Evolutionary conservation across 2,329 filamentous ascomycete species (phyloP).

Genomic region (Uncinocarpus reesii): DNA sequence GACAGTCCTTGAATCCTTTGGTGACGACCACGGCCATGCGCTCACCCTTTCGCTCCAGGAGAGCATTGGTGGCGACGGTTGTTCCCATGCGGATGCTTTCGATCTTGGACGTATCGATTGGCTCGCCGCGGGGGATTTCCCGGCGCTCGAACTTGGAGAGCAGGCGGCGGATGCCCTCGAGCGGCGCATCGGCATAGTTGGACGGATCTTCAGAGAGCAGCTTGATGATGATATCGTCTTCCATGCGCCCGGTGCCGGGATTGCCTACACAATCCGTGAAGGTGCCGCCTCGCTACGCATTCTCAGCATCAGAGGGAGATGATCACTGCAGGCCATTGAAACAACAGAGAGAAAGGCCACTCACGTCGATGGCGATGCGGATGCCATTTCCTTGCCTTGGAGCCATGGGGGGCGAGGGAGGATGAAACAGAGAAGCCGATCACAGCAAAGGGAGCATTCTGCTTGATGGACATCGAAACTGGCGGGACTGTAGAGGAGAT

Average conservation of each 20-base stretch:
- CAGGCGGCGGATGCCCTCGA: constrained; percentile 81
- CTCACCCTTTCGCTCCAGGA: constrained; percentile 84
- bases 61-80: constrained; percentile 83
- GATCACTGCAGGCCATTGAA: constrained; percentile 5
- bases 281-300: constrained; percentile 61
- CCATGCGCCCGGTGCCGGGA: constrained; percentile 54
- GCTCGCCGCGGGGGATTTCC: constrained; percentile 68
- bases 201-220: constrained; percentile 79
- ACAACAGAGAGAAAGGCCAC: constrained; percentile 11
- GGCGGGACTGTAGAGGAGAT: no score
- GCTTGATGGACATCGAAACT: no score
- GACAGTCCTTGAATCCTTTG: constrained; percentile 75
- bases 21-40: constrained; percentile 79
- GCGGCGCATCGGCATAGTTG: constrained; percentile 82
- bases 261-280: constrained; percentile 91
- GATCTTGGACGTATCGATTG: constrained; percentile 71
- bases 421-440: neutral
- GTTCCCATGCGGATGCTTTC: constrained; percentile 94
- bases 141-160: constrained; percentile 64
- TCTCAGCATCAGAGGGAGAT: constrained; percentile 1
- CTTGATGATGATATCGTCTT: constrained; percentile 73
- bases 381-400: constrained; percentile 21
- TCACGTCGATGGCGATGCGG: constrained; percentile 31
- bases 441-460: neutral
- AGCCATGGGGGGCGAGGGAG: constrained; percentile 9